These are phyloP conservation scores for Chloromonas sp. DNA, from an alignment of 163 green algal genomes.

Conservation along the genomic window DNA sequence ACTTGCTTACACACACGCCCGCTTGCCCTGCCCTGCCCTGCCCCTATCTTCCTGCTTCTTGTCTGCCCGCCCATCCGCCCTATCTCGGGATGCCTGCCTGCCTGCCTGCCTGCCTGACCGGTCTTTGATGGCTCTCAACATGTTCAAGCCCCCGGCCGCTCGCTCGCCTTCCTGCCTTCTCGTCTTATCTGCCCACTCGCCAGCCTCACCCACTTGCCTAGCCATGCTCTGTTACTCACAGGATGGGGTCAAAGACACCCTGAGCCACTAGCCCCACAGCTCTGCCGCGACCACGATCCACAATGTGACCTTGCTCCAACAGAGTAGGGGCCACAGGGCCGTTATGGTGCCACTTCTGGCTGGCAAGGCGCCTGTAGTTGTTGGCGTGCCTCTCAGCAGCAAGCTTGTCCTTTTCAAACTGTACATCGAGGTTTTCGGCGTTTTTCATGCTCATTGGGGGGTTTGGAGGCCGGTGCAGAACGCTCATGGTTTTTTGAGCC, in stretches of 20 bases:
- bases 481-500: slow-evolving; percentile 22
- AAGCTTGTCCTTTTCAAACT: slow-evolving; percentile 24
- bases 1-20: too few relatives aligned
- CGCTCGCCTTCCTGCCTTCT: too few relatives aligned
- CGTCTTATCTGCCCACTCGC: too few relatives aligned
- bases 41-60: too few relatives aligned
- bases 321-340: slow-evolving; percentile 21
- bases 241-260: slow-evolving; percentile 24
- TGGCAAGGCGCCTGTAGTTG: slow-evolving; percentile 10
- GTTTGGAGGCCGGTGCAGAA: slow-evolving; percentile 19
- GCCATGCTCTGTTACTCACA: neutral
- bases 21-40: too few relatives aligned
- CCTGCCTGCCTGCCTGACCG: too few relatives aligned
- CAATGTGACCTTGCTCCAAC: slow-evolving; percentile 33
- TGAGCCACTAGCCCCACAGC: neutral
- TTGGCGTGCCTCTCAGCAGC: slow-evolving; percentile 22
- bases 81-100: too few relatives aligned
- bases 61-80: too few relatives aligned
- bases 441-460: slow-evolving; percentile 20
- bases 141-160: too few relatives aligned
- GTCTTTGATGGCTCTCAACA: too few relatives aligned
- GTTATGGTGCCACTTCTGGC: slow-evolving; percentile 28
- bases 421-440: slow-evolving; percentile 30
- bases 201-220: too few relatives aligned
- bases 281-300: slow-evolving; percentile 27